These are phyloP conservation scores for Penicillium herquei DNA, from an alignment of 495 filamentous ascomycete genomes.

Conservation along the genomic window DNA sequence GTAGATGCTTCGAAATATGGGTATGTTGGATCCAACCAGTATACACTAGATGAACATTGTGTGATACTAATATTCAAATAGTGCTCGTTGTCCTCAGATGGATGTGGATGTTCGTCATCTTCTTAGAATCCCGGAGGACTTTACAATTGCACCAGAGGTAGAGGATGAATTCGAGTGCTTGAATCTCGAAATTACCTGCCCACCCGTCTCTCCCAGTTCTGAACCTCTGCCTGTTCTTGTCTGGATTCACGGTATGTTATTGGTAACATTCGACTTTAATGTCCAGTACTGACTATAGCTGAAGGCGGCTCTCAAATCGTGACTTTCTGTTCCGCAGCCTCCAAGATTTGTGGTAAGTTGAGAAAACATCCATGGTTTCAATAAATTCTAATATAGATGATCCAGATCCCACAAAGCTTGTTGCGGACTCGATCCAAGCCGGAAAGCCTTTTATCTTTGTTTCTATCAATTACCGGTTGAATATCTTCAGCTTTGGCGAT, in stretches of 20 bases:
- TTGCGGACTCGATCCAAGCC: conserved; percentile 33
- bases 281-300: background rate
- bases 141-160: conserved; percentile 26
- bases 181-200: conserved; percentile 42
- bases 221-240: conserved; percentile 37
- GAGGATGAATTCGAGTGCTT: conserved; percentile 47
- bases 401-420: conserved; percentile 33
- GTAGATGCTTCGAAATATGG: conserved; percentile 37
- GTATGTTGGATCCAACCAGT: conserved; percentile 15
- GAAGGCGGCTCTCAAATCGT: conserved; percentile 39
- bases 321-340: conserved; percentile 42
- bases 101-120: conserved; percentile 39
- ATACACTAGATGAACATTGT: background rate
- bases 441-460: conserved; percentile 57
- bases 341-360: conserved; percentile 39
- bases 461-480: conserved; percentile 63
- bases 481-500: conserved; percentile 63
- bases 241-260: conserved; percentile 41
- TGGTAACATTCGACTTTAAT: background rate
- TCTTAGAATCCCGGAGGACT: conserved; percentile 37
- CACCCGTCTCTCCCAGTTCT: conserved; percentile 15
- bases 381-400: background rate
- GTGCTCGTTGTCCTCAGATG: conserved; percentile 38
- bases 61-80: conserved; percentile 11
- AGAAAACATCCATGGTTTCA: background rate